Evolutionary conservation across 495 filamentous ascomycete genomes (phyloP).

Genomic region (Penicillium canescens): DNA sequence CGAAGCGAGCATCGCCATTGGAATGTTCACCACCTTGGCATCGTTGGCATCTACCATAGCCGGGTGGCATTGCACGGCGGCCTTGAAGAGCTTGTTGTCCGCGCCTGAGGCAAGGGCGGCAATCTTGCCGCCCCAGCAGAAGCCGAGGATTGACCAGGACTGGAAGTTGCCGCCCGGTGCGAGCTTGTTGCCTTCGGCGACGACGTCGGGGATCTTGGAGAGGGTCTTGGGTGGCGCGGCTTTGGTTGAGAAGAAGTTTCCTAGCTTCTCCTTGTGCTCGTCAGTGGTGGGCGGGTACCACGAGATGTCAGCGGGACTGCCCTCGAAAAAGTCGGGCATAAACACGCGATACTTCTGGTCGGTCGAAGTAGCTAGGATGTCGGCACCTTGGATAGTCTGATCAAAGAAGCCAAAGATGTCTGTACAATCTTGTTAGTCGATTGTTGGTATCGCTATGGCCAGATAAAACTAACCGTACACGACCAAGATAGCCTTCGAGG

Average conservation of each 20-base stretch:
- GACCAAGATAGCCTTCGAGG: conserved; percentile 54
- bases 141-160: conserved; percentile 85
- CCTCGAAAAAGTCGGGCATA: conserved; percentile 60
- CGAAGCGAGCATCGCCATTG: conserved; percentile 65
- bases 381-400: conserved; percentile 58
- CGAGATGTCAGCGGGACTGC: conserved; percentile 43
- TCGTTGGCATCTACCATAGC: conserved; percentile 82
- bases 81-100: conserved; percentile 64
- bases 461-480: conserved; percentile 42
- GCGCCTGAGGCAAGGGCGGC: conserved; percentile 57
- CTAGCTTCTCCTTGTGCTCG: conserved; percentile 76
- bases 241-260: conserved; percentile 72
- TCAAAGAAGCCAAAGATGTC: conserved; percentile 59
- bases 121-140: conserved; percentile 94
- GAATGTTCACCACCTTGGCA: conserved; percentile 64
- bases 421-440: conserved; percentile 8
- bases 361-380: conserved; percentile 51
- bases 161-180: conserved; percentile 49
- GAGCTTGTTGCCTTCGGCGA: conserved; percentile 55
- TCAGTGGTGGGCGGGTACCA: conserved; percentile 76
- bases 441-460: not conserved
- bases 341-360: conserved; percentile 56
- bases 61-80: conserved; percentile 73
- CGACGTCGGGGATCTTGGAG: conserved; percentile 60
- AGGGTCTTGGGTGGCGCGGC: conserved; percentile 65